Conservation (phyloP, 2,329 filamentous ascomycete species). For the Sclerotinia minor region DNA sequence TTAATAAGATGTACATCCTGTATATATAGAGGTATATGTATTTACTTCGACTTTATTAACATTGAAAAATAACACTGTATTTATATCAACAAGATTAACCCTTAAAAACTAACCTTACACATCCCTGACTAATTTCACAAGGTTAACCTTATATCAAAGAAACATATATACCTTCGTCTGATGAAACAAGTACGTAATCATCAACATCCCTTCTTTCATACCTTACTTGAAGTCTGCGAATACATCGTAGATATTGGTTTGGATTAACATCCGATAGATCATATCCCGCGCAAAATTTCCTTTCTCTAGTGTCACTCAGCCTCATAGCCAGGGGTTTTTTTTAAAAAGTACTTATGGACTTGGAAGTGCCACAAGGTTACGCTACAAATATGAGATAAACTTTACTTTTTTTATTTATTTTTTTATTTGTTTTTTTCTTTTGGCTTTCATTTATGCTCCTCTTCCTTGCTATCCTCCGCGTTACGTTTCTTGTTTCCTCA, state of each 20-base stretch:
- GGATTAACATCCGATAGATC: neutral
- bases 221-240: neutral
- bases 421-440: neutral
- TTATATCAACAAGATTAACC: too few species aligned
- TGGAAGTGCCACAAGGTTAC: neutral
- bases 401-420: too few species aligned
- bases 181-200: too few species aligned
- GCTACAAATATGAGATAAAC: neutral
- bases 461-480: neutral
- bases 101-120: neutral
- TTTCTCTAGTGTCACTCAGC: neutral
- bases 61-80: too few species aligned
- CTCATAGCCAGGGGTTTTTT: neutral
- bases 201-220: neutral
- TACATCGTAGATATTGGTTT: neutral
- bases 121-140: neutral
- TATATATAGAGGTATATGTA: too few species aligned
- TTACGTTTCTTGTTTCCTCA: neutral
- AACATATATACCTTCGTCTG: neutral
- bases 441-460: neutral
- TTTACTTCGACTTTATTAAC: too few species aligned
- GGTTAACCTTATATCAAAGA: neutral
- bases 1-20: too few species aligned
- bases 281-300: neutral
- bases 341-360: neutral